A percentile compares a stretch with the other conserved stretches of the same genome.
Evolutionary conservation across 306 rosid genomes (phyloP).

Genomic region (Castanea mollissima): DNA sequence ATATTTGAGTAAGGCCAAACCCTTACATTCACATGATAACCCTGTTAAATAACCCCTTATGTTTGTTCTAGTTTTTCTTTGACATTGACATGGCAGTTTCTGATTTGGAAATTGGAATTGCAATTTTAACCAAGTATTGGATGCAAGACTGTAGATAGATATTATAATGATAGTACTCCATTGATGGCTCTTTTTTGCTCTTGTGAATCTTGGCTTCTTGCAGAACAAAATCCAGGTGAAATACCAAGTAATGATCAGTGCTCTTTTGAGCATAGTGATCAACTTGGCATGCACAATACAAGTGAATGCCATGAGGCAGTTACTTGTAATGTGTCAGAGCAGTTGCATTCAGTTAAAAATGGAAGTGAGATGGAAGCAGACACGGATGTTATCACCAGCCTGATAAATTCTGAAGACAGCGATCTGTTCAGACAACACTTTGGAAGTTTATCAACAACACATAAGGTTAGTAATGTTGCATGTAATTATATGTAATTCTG

Average conservation of each 20-base stretch:
- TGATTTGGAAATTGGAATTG: not conserved
- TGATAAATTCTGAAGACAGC: slow-evolving; percentile 35
- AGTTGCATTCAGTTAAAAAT: slow-evolving; percentile 25
- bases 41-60: not conserved
- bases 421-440: slow-evolving; percentile 63
- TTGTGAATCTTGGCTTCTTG: slow-evolving; percentile 26
- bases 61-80: not conserved
- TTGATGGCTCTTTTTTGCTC: not conserved
- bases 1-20: slow-evolving; percentile 44
- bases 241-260: slow-evolving; percentile 26
- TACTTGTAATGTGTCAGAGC: slow-evolving; percentile 23
- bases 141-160: not conserved
- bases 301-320: slow-evolving; percentile 25
- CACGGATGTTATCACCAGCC: slow-evolving; percentile 21
- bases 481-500: slow-evolving; percentile 5
- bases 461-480: slow-evolving; percentile 50
- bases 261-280: slow-evolving; percentile 24
- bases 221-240: slow-evolving; percentile 32
- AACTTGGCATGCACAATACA: not conserved
- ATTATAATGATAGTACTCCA: not conserved
- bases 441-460: slow-evolving; percentile 53
- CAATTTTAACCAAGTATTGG: not conserved
- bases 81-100: not conserved
- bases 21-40: slow-evolving; percentile 4
- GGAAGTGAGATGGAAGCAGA: slow-evolving; percentile 31